Base-by-base conservation (phyloP, 1,284 basidiomycete genomes). In the Anthracocystis panici-leucophaei region DNA sequence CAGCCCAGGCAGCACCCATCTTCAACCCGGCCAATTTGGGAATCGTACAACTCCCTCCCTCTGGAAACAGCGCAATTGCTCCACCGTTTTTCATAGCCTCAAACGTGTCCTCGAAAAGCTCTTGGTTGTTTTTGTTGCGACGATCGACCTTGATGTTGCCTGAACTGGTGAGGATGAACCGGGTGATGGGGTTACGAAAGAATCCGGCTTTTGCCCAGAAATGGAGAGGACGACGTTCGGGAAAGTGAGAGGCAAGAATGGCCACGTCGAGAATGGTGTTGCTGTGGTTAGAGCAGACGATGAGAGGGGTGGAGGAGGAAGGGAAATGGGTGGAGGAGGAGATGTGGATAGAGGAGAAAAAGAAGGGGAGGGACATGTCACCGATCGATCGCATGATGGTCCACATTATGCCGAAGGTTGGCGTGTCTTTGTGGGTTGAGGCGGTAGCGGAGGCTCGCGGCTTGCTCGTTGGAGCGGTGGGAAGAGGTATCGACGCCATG, bases 141-240 rank as follows among this genome's bases (percentile, higher is more conserved):
- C 95, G 90, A 86, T 97, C 95, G 45, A 98, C 95, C 35, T 95
- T 94, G 74, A 98, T 95, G 85, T 97, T 97, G 20, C 96, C 94
- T 5, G 94, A 92, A 68, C 92, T 92, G 60, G 90, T 89, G n/a
- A 98, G 88, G 65, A 97, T 89, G 71, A 89, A 91, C 29, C 89
- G 88, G 55, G 91, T 88, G 18, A 90, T 85, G 2, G 92, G 92
- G 85, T 63, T 67, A 20, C 53, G 57, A 86, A 96, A 97, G 63
- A 97, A 87, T 14, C 86, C 86, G 9, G 56, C 52, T 60, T 95
- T 93, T 76, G 92, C 94, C 94, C 95, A 98, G 85, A 97, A 98
- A 85, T 97, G 93, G 50, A 98, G 86, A 49, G 92, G 91, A 58
- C 93, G 89, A 60, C 87, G 86, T 84, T 92, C 89, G 31, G 93